phyloP scores from a whole-genome alignment of 192 early-diverging fungal genomes.

The Rhizophlyctis rosea region DNA sequence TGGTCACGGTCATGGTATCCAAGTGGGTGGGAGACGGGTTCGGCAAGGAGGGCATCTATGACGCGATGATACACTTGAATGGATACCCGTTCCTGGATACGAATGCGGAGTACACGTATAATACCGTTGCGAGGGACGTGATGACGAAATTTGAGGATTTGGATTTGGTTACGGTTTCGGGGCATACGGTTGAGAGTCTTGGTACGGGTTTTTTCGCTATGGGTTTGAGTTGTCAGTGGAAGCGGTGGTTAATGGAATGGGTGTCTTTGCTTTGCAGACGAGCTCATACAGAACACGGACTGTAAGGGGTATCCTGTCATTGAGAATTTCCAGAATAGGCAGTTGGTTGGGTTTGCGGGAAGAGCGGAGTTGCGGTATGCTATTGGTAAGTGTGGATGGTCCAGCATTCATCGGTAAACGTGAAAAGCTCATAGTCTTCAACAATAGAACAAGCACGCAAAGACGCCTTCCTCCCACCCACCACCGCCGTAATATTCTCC shows the following conservation, averaged over 20 bases:
- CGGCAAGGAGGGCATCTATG: conserved; percentile 68
- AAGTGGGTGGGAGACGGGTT: conserved; percentile 78
- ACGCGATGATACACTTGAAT: conserved; percentile 45
- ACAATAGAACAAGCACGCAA: conserved; percentile 18
- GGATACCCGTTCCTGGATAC: conserved; percentile 54
- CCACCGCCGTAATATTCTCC: not conserved
- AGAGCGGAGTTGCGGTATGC: conserved; percentile 77
- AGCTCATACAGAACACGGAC: conserved; percentile 49
- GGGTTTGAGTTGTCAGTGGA: conserved; percentile 55
- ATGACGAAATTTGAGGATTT: conserved; percentile 42
- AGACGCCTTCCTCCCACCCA: conserved; percentile 1
- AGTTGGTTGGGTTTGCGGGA: conserved; percentile 76
- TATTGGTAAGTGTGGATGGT: conserved; percentile 23
- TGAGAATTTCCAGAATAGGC: conserved; percentile 10
- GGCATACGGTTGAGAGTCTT: conserved; percentile 46
- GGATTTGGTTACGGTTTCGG: conserved; percentile 29
- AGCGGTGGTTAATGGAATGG: too few relatives aligned
- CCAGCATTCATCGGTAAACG: conserved; percentile 2
- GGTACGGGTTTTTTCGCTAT: conserved; percentile 6
- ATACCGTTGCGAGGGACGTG: conserved; percentile 23
- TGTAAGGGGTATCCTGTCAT: conserved; percentile 52
- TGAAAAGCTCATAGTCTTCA: not conserved
- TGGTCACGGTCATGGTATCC: conserved; percentile 48
- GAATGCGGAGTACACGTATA: conserved; percentile 35
- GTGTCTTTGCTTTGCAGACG: conserved; percentile 47